phyloP scores from a whole-genome alignment of 345 rosid species.

The Murraya koenigii region DNA sequence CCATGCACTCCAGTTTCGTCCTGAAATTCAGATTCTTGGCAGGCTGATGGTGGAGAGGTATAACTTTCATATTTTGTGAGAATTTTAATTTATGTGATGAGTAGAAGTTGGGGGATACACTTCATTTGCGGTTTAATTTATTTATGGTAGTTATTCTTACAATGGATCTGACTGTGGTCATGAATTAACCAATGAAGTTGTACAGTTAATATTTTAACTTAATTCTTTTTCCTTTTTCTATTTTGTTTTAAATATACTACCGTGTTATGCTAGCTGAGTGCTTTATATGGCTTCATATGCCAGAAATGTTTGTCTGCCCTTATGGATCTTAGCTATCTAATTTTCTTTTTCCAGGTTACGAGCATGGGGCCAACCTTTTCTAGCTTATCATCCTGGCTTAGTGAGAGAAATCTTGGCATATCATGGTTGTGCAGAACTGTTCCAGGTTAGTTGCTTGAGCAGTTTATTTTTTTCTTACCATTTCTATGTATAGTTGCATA shows the following conservation, averaged over 20 bases:
- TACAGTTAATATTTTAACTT: not conserved
- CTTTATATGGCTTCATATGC: not conserved
- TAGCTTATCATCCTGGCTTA: slow-evolving; percentile 89
- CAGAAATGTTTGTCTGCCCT: slow-evolving; percentile 5
- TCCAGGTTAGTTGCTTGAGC: slow-evolving; percentile 57
- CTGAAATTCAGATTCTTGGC: slow-evolving; percentile 76
- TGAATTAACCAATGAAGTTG: not conserved
- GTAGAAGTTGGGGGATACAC: not conserved
- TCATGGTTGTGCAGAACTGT: slow-evolving; percentile 98
- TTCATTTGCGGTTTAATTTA: not conserved
- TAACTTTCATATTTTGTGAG: slow-evolving; percentile 5
- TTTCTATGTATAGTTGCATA: not conserved
- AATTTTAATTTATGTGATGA: not conserved
- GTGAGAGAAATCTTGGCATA: slow-evolving; percentile 80
- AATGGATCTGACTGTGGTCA: not conserved
- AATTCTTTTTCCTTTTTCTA: not conserved
- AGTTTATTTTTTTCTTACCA: slow-evolving; percentile 17
- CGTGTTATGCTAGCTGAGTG: not conserved
- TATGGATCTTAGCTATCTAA: slow-evolving; percentile 17
- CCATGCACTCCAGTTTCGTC: slow-evolving; percentile 91
- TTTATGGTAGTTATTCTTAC: not conserved
- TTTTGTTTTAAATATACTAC: not conserved
- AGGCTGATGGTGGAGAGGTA: slow-evolving; percentile 87
- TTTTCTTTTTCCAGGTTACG: slow-evolving; percentile 54
- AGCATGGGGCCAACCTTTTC: slow-evolving; percentile 72